Base-by-base conservation (phyloP, 2,329 filamentous ascomycete genomes). In the Mariannaea elegans region DNA sequence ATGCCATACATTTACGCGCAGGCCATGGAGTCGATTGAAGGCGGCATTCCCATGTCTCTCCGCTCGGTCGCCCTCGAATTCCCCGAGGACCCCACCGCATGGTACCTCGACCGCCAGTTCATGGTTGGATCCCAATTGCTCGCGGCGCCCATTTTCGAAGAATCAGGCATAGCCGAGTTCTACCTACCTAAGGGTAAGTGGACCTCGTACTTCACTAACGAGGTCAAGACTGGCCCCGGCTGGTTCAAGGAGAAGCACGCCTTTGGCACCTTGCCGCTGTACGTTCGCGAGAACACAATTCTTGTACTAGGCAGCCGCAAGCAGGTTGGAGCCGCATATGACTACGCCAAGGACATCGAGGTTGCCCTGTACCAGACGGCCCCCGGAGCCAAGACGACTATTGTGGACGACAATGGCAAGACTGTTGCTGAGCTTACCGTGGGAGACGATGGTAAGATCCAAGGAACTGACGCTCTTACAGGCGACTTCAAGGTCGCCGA, bases 61-160 rank as follows among this genome's bases (percentile, higher is more conserved):
- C 77, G 90, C 34, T 84, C 90, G 18, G 83, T 90, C 72, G 87
- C 87, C 58, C 78, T 92, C 29, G 90, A 92, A 74, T 92, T 91
- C 68, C 89, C 88, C 2, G 81, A 87, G 2, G 90, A 93, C 67
- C 82, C 84, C n/a, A 90, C 86, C 4, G 79, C 84, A 0, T 92
- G 89, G 84, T 82, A 80, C 50, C 80, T 90, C 44, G 90, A 93
- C 73, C 84, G 87, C 29, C 87, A 92, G 72, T 92, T 91, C 75
- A 90, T 92, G 85, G 78, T 92, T n/a, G 90, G 90, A 2, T 81
- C 82, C 14, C 82, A 81, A 49, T 73, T 92, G 31, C 76, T 92
- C 7, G 86, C 87, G 5, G 87, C 87, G 2, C 88, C 88, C 1
- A 78, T 90, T 2, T 90, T 89, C 61, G 81, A 84, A 10, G 85